Evolutionary conservation across 2,329 filamentous ascomycete species (phyloP), one percentile per base, ranked within the genome.

Genomic region (Hysterium pulicare): DNA sequence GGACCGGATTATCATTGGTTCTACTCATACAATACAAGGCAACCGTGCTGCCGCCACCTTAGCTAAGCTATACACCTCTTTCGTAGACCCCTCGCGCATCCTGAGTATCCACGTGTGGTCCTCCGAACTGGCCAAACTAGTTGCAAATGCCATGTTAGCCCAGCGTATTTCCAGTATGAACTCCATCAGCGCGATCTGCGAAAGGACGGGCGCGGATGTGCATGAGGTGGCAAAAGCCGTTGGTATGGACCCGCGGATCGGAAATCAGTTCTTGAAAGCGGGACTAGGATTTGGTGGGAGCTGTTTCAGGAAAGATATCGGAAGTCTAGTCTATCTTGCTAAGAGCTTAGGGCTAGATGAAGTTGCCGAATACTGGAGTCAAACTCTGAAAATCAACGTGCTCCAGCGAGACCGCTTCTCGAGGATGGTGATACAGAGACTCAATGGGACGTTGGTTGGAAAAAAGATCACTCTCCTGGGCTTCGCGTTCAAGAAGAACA

Each of bases 141-240:
- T 85, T 1, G 84, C 86, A 45, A 90, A 90, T 64, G 83, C 84
- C 3, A 83, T 90, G 78, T 74, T 90, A 8, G 86, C 86, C 1
- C 86, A 90, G 69, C 77, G 86, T 38, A 86, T 90, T 57, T 86
- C 81, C 59, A 87, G 82, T 64, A 89, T 90, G 70, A 90, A 90
- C 68, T 83, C 84, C n/a, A 79, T 90, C 46, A 86, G 83, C n/a
- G 84, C 85, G 3, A 80, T 90, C 22, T 90, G 86, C 61, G 86
- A 90, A 67, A 77, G 77, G 49, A 86, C 83, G 0, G 85, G 85
- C 10, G 86, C 86, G 10, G 81, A 89, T 54, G 77, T 90, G 13
- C 76, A 83, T 48, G 84, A 89, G 64, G 78, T 90, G 2, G 77
- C 84, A 13, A 71, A 73, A 30, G 78, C 82, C 5, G 75, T 87